Evolutionary conservation across 2,329 filamentous ascomycete genomes (phyloP).

Genomic region (Nemania sp.): DNA sequence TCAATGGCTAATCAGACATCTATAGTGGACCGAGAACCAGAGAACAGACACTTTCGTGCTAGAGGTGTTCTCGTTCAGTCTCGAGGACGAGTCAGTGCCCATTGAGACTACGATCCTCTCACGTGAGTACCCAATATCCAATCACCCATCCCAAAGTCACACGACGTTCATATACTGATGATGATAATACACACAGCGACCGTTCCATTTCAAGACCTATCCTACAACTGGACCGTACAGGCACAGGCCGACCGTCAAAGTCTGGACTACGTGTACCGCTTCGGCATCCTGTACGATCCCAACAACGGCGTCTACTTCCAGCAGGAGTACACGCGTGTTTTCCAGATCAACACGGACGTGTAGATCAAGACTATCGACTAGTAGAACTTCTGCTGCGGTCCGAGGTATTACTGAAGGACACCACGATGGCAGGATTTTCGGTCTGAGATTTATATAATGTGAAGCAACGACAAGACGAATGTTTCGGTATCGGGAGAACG

Average conservation of each 20-base stretch:
- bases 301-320: background rate
- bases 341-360: background rate
- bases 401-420: too few species aligned
- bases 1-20: background rate
- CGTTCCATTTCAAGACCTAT: background rate
- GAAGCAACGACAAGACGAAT: too few species aligned
- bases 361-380: too few species aligned
- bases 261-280: background rate
- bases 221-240: background rate
- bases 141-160: background rate
- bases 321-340: background rate
- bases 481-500: too few species aligned
- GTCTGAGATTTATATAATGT: too few species aligned
- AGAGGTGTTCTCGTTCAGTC: background rate
- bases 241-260: background rate
- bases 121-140: background rate
- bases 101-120: background rate
- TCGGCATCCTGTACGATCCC: background rate
- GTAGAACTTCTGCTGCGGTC: too few species aligned
- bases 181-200: background rate
- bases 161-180: background rate
- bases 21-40: background rate
- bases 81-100: background rate
- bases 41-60: background rate
- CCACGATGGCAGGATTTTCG: too few species aligned